Evolutionary conservation across 78 protist genomes (phyloP).

Genomic region (Dictyostelium intermedium): DNA sequence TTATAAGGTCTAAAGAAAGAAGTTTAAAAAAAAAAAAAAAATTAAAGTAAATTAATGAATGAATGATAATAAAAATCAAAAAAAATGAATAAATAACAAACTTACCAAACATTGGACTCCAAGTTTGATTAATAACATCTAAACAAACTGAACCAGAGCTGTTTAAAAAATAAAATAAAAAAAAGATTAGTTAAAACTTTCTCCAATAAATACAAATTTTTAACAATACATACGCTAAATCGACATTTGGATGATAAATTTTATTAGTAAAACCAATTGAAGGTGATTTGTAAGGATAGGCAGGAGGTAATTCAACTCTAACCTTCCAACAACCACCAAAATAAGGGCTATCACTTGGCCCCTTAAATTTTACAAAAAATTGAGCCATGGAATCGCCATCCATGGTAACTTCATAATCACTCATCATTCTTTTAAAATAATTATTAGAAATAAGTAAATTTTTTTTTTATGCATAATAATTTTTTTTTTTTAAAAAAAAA

Average conservation of each 20-base stretch:
- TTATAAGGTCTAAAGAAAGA: conserved; percentile 79
- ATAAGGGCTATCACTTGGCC: conserved; percentile 89
- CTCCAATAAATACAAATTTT: not conserved
- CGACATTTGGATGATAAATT: conserved; percentile 98
- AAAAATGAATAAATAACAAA: not conserved
- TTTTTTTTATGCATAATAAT: not conserved
- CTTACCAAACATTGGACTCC: conserved; percentile 98
- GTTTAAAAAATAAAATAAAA: not conserved
- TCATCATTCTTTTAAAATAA: conserved; percentile 63
- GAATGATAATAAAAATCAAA: not conserved
- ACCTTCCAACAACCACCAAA: conserved; percentile 95
- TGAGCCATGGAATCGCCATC: conserved; percentile 76
- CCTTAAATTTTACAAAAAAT: conserved; percentile 61
- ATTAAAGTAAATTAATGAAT: not conserved
- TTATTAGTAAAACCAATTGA: conserved; percentile 94
- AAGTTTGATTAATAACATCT: conserved; percentile 98
- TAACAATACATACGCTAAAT: conserved; percentile 86
- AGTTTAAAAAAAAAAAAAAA: not conserved
- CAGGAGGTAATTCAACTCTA: conserved; percentile 93
- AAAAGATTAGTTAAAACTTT: not conserved
- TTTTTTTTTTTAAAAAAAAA: too few relatives aligned
- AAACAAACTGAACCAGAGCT: conserved; percentile 98
- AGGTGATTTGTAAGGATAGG: conserved; percentile 98
- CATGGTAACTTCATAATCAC: conserved; percentile 78
- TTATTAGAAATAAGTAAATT: not conserved